Evolutionary conservation across 371 early-diverging fungal genomes (phyloP).

Genomic region (Rhizopus delemar): DNA sequence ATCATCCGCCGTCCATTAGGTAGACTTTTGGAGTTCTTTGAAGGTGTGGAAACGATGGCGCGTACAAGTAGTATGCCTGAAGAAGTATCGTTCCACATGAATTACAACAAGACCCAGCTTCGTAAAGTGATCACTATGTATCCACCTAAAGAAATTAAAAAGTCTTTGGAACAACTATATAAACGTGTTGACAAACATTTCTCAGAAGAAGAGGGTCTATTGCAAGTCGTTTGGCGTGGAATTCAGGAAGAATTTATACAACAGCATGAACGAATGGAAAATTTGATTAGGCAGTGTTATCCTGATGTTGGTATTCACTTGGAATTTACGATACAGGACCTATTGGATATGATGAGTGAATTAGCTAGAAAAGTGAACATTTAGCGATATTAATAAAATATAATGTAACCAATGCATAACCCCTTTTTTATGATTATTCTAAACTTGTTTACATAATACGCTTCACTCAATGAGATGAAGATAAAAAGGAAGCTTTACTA

Average conservation of each 20-base stretch:
- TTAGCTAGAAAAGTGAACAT: conserved; percentile 57
- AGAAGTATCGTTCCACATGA: conserved; percentile 83
- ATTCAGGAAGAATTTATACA: conserved; percentile 87
- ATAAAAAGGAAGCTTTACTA: too few relatives aligned
- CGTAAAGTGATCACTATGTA: conserved; percentile 82
- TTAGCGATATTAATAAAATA: conserved; percentile 3
- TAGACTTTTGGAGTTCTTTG: conserved; percentile 92
- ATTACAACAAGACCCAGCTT: conserved; percentile 84
- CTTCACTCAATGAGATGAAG: too few relatives aligned
- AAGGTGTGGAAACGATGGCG: conserved; percentile 83
- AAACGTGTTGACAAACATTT: conserved; percentile 94
- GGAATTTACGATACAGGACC: conserved; percentile 88
- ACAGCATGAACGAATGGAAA: conserved; percentile 79
- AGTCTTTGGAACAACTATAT: conserved; percentile 79
- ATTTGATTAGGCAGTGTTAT: conserved; percentile 81
- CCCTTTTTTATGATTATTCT: too few relatives aligned
- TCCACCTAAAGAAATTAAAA: conserved; percentile 82
- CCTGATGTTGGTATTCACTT: conserved; percentile 80
- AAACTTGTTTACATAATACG: too few relatives aligned
- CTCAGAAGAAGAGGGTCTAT: conserved; percentile 77
- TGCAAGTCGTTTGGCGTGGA: conserved; percentile 90
- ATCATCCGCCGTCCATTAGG: conserved; percentile 88
- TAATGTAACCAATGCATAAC: too few relatives aligned
- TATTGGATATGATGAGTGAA: conserved; percentile 69
- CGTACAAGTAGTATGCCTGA: conserved; percentile 73